phyloP scores from a whole-genome alignment of 2,329 filamentous ascomycete species.

The Penicillium olsonii region DNA sequence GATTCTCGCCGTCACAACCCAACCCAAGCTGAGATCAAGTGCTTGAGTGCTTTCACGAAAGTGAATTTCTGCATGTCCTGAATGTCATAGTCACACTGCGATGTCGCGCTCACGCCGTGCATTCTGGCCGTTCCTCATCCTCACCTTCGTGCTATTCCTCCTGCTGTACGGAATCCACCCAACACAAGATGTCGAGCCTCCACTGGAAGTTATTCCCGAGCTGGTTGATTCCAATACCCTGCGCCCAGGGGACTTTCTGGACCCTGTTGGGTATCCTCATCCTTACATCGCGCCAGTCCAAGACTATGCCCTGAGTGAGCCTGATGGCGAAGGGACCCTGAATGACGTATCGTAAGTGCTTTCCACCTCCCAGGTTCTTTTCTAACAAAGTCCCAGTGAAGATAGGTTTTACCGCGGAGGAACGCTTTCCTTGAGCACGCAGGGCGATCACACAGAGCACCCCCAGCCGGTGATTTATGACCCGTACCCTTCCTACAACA shows the following conservation, averaged over 20 bases:
- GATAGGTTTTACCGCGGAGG: not conserved
- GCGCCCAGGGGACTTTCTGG: not conserved
- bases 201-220: not conserved
- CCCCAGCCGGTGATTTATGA: conserved; percentile 2
- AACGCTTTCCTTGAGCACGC: not conserved
- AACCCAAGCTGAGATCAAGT: not conserved
- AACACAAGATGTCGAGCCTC: not conserved
- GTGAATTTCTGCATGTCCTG: too few relatives aligned
- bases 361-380: not conserved
- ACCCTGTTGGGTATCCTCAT: not conserved
- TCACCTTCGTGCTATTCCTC: not conserved
- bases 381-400: not conserved
- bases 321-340: not conserved
- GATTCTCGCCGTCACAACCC: not conserved
- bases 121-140: not conserved
- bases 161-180: not conserved
- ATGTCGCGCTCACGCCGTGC: not conserved
- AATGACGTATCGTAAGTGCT: not conserved
- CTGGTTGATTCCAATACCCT: not conserved
- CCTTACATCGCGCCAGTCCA: not conserved
- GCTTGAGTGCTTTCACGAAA: too few relatives aligned
- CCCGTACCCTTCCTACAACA: conserved; percentile 5
- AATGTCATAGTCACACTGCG: too few relatives aligned
- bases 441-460: not conserved
- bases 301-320: not conserved